Evolutionary conservation across 345 rosid species (phyloP), one percentile per base, ranked within the genome.

Genomic region (Mercurialis annua): DNA sequence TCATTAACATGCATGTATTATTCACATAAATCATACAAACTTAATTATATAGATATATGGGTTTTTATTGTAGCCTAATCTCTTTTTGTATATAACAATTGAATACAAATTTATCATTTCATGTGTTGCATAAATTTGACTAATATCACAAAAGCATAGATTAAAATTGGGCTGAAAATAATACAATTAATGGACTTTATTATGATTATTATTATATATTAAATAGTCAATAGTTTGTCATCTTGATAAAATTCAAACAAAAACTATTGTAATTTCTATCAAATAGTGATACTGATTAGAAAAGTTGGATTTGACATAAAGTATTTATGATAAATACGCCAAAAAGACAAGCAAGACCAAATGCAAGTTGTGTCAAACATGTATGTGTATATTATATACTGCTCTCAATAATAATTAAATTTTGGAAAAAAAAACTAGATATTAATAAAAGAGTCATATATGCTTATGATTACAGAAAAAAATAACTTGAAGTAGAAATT

Each of bases 271-370:
- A 54, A 33, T 20, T 62, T 73, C 77, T 38, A 16, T 68, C 16
- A 33, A 57, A 69, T 30, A 50, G 73, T 74, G 46, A 1, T 8
- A 10, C 17, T 5, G 17, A 9, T 23, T 17, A 23, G 58, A 17
- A 54, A 49, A 66, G 76, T 61, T 46, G 69, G 74, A 69, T 65
- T 69, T 64, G 74, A 75, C 74, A 65, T 59, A 69, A 73, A 62
- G 72, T 31, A 6, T n/a, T n/a, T n/a, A n/a, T n/a, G n/a, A n/a
- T 16, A 8, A 16, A 33, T 5, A 40, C 6, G 36, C 14, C 40
- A 17, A 12, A 44, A 38, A 20, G 55, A 4, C n/a, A 2, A 60
- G 27, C 60, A 51, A 53, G 57, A 53, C 24, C 31, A 10, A 26
- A 58, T 58, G 42, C 40, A 62, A 62, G 36, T 62, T 43, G 52